Evolutionary conservation across 2,329 filamentous ascomycete species (phyloP).

Genomic region (Aspergillus sclerotialis): DNA sequence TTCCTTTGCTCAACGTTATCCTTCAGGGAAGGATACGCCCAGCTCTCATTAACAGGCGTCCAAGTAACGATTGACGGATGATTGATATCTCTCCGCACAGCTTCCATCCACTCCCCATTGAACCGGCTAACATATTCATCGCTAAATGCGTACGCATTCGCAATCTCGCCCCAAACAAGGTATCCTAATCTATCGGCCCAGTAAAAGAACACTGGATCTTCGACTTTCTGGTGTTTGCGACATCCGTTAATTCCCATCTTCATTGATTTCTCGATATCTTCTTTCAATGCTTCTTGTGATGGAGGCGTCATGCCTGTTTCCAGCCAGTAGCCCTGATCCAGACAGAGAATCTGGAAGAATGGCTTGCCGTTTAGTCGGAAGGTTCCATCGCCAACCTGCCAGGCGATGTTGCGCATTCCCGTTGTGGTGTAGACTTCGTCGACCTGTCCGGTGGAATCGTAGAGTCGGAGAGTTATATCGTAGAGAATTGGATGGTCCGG

Average conservation of each 20-base stretch:
- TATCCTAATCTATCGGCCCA: conserved; percentile 61
- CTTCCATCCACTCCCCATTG: conserved; percentile 58
- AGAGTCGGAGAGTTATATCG: conserved; percentile 51
- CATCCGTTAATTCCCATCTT: conserved; percentile 62
- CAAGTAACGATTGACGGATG: conserved; percentile 59
- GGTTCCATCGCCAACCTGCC: conserved; percentile 51
- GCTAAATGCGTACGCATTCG: conserved; percentile 57
- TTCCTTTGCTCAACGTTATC: conserved; percentile 53
- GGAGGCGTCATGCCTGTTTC: conserved; percentile 62
- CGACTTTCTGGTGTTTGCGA: conserved; percentile 62
- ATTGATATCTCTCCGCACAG: conserved; percentile 58
- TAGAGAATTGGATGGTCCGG: conserved; percentile 59
- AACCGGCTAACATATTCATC: conserved; percentile 53
- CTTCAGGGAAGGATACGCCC: conserved; percentile 57
- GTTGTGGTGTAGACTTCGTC: conserved; percentile 55
- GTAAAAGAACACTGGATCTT: conserved; percentile 59
- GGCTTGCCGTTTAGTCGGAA: conserved; percentile 62
- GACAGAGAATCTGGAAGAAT: conserved; percentile 58
- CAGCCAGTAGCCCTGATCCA: conserved; percentile 68
- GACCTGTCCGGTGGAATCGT: conserved; percentile 23
- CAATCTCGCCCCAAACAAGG: conserved; percentile 66
- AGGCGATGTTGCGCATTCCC: conserved; percentile 55
- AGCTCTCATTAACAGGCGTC: conserved; percentile 60
- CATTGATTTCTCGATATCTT: conserved; percentile 58
- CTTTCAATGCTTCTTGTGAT: conserved; percentile 58